These are phyloP conservation scores for Hordeum marinum DNA, from an alignment of 176 grass and related monocot genomes.

Conservation along the genomic window DNA sequence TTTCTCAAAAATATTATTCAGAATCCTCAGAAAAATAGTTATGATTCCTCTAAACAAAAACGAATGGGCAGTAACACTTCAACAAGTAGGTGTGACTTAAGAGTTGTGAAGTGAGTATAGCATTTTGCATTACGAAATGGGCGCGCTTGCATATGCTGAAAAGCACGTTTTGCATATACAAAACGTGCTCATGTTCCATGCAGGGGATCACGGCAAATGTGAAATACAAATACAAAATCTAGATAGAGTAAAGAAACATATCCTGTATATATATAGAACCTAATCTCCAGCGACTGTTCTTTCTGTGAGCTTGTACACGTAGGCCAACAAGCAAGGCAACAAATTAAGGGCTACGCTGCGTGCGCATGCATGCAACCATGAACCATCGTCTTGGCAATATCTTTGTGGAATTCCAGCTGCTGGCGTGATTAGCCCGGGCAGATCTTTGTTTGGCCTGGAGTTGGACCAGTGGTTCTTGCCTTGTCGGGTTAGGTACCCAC, in stretches of 20 bases:
- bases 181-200: neutral
- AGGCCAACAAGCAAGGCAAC: neutral
- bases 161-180: neutral
- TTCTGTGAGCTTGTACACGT: neutral
- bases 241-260: neutral
- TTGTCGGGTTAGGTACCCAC: neutral
- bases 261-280: neutral
- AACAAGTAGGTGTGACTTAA: neutral
- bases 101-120: neutral
- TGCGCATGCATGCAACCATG: neutral
- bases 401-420: neutral
- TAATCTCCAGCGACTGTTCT: too few species aligned
- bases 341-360: neutral
- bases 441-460: neutral
- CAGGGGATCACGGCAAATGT: neutral
- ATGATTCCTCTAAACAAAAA: too few species aligned
- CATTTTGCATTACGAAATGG: neutral
- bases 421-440: neutral
- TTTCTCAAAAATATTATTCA: too few species aligned
- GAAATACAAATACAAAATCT: neutral
- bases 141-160: constrained; percentile 6
- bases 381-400: neutral
- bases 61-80: neutral
- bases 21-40: too few species aligned
- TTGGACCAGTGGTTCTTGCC: neutral